A percentile compares a stretch with the other conserved stretches of the same genome.
phyloP scores from a whole-genome alignment of 768 basidiomycete genomes.

The Termitomyces sp. region DNA sequence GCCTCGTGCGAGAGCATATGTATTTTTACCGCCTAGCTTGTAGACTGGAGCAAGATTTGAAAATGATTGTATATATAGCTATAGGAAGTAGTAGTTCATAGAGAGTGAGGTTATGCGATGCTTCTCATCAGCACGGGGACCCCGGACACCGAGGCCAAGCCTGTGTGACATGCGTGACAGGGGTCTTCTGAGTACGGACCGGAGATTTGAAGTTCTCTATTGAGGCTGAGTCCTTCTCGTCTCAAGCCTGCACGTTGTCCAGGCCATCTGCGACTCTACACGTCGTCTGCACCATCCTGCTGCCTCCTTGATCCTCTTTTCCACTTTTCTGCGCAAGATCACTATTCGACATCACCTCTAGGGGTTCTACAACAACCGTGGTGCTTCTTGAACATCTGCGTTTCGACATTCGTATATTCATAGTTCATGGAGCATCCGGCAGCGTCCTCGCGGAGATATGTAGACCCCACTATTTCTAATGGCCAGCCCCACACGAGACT shows the following conservation, averaged over 20 bases:
- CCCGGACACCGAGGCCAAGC: conserved; percentile 12
- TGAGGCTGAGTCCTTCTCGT: conserved; percentile 10
- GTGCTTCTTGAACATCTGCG: conserved; percentile 4
- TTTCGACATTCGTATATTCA: background rate
- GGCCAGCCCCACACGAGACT: conserved; percentile 12
- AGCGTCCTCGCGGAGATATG: conserved; percentile 23
- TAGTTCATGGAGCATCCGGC: conserved; percentile 21
- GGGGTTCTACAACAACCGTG: conserved; percentile 4
- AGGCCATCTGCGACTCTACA: background rate
- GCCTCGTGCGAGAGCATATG: background rate
- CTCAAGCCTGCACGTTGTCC: conserved; percentile 16
- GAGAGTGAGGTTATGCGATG: background rate
- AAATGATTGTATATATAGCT: no score
- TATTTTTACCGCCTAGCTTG: no score
- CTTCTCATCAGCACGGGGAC: conserved; percentile 7
- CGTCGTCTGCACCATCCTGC: background rate
- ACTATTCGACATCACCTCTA: background rate
- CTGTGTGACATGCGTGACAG: conserved; percentile 17
- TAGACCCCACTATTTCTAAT: conserved; percentile 27
- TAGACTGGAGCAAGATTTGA: background rate
- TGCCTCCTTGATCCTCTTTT: background rate
- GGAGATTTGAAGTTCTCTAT: conserved; percentile 13
- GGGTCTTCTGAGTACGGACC: conserved; percentile 15
- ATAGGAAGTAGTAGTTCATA: no score
- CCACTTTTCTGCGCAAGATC: background rate